Evolutionary conservation across 1,139 yeast species (phyloP).

Genomic region (Meyerozyma smithsonii): DNA sequence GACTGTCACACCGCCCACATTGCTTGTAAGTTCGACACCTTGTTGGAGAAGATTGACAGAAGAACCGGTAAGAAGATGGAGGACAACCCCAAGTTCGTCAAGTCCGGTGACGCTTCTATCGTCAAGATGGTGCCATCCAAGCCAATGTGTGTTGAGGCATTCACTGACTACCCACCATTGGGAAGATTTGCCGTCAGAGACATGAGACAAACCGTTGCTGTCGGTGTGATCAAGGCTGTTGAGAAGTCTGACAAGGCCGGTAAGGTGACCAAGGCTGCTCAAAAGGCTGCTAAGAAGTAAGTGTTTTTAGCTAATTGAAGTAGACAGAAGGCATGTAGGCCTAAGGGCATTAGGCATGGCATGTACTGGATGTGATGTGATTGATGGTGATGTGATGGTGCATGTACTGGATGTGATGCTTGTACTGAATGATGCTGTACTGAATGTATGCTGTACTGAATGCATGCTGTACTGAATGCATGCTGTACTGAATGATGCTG

Average conservation of each 20-base stretch:
- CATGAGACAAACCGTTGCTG: constrained; percentile 20
- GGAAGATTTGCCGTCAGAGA: constrained; percentile 19
- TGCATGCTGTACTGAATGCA: too few species aligned
- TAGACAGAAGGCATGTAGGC: constrained; percentile 5
- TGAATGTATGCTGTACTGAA: too few species aligned
- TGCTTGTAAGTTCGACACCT: constrained; percentile 86
- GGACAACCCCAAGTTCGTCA: constrained; percentile 79
- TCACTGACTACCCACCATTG: constrained; percentile 44
- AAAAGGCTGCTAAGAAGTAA: constrained; percentile 97
- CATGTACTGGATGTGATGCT: too few species aligned
- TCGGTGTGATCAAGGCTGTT: constrained; percentile 19
- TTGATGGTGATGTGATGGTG: too few species aligned
- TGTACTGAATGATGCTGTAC: too few species aligned
- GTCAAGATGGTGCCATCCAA: constrained; percentile 89
- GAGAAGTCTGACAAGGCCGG: constrained; percentile 28
- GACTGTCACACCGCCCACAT: constrained; percentile 96
- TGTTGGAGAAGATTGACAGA: constrained; percentile 87
- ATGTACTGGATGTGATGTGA: too few species aligned
- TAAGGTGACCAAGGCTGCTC: constrained; percentile 99
- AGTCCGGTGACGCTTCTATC: constrained; percentile 93
- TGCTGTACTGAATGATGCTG: too few species aligned
- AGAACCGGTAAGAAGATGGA: constrained; percentile 87
- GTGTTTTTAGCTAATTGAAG: constrained; percentile 6
- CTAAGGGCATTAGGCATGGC: too few species aligned
- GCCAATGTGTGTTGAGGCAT: constrained; percentile 97